Percentiles rank a stretch among this genome's conserved stretches.
Conservation (phyloP, 441 rosid species). For the Mallotus japonicus region DNA sequence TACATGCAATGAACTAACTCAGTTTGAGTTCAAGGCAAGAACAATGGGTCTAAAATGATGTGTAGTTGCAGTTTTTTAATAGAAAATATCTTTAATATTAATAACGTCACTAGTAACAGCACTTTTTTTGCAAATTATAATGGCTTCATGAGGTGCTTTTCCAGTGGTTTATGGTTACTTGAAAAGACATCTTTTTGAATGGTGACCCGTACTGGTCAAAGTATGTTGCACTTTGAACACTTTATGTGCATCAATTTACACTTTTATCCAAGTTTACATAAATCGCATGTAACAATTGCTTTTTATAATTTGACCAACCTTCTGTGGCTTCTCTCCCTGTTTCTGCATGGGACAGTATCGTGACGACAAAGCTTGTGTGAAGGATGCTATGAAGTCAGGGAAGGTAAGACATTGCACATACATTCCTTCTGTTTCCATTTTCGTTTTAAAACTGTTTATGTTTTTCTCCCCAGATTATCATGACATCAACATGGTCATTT, state of each 20-base stretch:
- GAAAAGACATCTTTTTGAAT: background rate
- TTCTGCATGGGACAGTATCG: constrained; percentile 52
- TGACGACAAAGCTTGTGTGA: constrained; percentile 72
- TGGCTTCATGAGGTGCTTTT: background rate
- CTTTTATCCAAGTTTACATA: background rate
- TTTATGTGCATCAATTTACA: background rate
- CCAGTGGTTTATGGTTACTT: background rate
- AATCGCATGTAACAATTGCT: background rate
- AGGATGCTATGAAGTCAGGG: constrained; percentile 73
- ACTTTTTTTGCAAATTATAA: background rate
- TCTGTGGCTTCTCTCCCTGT: background rate
- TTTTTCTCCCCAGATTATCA: constrained; percentile 45
- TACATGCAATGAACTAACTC: background rate
- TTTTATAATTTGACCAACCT: background rate
- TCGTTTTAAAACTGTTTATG: constrained; percentile 12
- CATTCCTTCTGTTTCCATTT: background rate
- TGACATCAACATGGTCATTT: constrained; percentile 61
- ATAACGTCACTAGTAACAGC: background rate
- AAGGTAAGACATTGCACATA: constrained; percentile 47
- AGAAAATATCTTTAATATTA: background rate
- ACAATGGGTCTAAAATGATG: background rate
- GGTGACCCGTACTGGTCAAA: background rate
- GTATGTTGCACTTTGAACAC: background rate
- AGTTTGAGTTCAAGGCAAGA: background rate
- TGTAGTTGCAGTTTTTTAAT: background rate